A percentile compares a stretch with the other conserved stretches of the same genome.
phyloP scores from a whole-genome alignment of 139 green algal species.

The Closterium sp. region DNA sequence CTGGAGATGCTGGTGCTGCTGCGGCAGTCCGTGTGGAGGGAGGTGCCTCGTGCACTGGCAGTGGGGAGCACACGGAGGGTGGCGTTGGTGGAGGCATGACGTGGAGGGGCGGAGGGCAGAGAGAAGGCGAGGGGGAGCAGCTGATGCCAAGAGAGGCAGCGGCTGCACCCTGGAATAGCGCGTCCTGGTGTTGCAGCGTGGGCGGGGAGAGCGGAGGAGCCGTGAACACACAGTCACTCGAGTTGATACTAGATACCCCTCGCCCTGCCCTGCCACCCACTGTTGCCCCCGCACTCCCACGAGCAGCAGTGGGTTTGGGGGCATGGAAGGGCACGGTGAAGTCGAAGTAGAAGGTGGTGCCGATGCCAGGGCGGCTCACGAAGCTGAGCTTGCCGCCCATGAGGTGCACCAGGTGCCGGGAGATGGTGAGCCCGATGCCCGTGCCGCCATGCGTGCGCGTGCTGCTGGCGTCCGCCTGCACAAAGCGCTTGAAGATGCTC shows the following conservation, averaged over 20 bases:
- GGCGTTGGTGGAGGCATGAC: neutral
- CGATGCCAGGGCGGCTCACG: slow-evolving; percentile 14
- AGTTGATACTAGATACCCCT: neutral
- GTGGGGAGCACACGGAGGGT: neutral
- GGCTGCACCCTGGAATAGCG: neutral
- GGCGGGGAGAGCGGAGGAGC: neutral
- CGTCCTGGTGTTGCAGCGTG: neutral
- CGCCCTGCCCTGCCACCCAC: neutral
- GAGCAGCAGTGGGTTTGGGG: neutral
- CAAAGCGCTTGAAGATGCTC: slow-evolving; percentile 21
- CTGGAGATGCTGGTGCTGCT: neutral
- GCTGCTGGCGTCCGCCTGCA: slow-evolving; percentile 29
- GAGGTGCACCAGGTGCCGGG: slow-evolving; percentile 29
- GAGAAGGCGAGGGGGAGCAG: neutral
- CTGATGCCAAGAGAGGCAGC: neutral
- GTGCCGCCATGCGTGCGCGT: slow-evolving; percentile 25
- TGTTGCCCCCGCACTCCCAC: neutral
- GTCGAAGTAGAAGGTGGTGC: slow-evolving; percentile 51
- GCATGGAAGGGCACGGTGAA: slow-evolving; percentile 1
- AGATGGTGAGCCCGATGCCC: slow-evolving; percentile 43
- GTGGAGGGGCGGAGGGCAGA: neutral
- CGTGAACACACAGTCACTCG: neutral
- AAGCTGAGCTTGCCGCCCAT: slow-evolving; percentile 40
- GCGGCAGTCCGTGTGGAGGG: neutral
- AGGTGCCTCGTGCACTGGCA: neutral